phyloP scores from a whole-genome alignment of 2,329 filamentous ascomycete genomes.

The Elsinoe necatrix region DNA sequence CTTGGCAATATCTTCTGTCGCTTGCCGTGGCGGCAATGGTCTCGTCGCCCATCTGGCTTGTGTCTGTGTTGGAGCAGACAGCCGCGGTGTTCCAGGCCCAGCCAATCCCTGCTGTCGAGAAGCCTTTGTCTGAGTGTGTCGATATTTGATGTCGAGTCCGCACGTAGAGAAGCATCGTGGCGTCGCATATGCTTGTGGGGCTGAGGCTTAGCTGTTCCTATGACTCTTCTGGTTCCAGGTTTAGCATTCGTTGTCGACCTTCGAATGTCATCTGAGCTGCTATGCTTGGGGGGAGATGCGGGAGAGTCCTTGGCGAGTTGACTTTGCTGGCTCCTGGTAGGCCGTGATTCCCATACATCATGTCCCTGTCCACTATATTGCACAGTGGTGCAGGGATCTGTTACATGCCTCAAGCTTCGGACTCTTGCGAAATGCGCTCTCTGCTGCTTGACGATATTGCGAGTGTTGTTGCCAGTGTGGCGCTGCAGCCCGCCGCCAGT shows the following conservation, averaged over 20 bases:
- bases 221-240: neutral
- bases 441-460: slow-evolving; percentile 34
- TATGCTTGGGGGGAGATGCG: neutral
- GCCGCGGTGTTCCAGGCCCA: neutral
- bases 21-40: neutral
- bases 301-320: neutral
- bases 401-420: slow-evolving; percentile 20
- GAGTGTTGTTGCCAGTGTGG: slow-evolving; percentile 28
- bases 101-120: neutral
- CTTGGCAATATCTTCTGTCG: neutral
- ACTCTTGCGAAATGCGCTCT: slow-evolving; percentile 40
- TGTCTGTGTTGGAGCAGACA: neutral
- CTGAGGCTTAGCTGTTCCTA: neutral
- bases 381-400: neutral
- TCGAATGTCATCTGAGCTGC: neutral
- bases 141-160: neutral
- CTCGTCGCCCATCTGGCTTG: neutral
- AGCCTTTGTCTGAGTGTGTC: neutral
- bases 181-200: neutral
- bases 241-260: neutral
- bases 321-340: neutral
- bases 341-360: neutral
- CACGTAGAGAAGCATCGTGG: neutral
- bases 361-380: neutral
- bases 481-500: slow-evolving; percentile 39